A percentile compares a stretch with the other conserved stretches of the same genome.
These are phyloP conservation scores for Erysimum cheiranthoides DNA, from an alignment of 345 rosid genomes.

Conservation along the genomic window DNA sequence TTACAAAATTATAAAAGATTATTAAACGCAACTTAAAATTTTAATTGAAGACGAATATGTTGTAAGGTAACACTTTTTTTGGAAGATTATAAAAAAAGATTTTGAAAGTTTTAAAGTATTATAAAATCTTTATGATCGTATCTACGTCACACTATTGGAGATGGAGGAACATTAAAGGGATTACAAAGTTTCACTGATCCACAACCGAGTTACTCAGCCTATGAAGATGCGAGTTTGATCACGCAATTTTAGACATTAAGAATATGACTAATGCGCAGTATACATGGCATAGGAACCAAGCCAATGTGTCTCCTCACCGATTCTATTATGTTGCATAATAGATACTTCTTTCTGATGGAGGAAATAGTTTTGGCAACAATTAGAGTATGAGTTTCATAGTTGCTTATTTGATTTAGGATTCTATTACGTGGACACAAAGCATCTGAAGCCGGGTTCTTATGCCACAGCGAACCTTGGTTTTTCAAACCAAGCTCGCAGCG, in stretches of 20 bases:
- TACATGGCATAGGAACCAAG: slow-evolving; percentile 65
- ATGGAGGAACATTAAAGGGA: too few species aligned
- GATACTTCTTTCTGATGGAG: slow-evolving; percentile 17
- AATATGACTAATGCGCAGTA: slow-evolving; percentile 58
- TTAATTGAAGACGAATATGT: too few species aligned
- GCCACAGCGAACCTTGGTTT: too few species aligned
- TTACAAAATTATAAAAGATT: too few species aligned
- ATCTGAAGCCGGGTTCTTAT: too few species aligned
- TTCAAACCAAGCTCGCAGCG: too few species aligned
- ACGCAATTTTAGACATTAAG: slow-evolving; percentile 56
- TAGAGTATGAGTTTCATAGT: neutral
- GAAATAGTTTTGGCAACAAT: neutral
- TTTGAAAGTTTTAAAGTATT: too few species aligned
- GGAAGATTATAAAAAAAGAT: too few species aligned
- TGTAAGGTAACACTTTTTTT: too few species aligned
- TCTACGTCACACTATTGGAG: too few species aligned
- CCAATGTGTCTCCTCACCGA: slow-evolving; percentile 52
- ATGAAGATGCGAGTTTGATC: slow-evolving; percentile 66
- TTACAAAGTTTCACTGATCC: slow-evolving; percentile 50
- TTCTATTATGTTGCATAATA: slow-evolving; percentile 48
- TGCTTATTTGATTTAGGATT: neutral
- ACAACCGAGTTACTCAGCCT: slow-evolving; percentile 61
- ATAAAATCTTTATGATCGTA: too few species aligned
- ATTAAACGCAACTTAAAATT: too few species aligned
- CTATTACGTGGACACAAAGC: neutral